phyloP scores from a whole-genome alignment of 257 asterid species.

The Fraxinus anomala region DNA sequence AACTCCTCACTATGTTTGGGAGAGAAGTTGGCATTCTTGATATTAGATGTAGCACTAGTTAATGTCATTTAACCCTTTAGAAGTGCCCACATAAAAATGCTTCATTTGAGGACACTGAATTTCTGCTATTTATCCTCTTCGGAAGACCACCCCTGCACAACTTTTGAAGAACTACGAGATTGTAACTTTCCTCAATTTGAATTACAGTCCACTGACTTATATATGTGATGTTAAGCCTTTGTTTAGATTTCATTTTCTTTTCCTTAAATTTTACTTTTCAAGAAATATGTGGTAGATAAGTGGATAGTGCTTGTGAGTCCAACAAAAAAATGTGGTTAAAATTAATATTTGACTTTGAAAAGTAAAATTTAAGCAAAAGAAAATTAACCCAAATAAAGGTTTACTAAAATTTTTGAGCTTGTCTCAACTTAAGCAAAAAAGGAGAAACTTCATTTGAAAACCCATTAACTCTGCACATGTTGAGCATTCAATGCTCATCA shows the following conservation, averaged over 20 bases:
- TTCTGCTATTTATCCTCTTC: slow-evolving; percentile 16
- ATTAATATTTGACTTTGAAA: too few species aligned
- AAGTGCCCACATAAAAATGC: slow-evolving; percentile 13
- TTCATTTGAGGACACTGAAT: slow-evolving; percentile 6
- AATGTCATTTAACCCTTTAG: background rate
- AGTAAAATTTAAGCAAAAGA: too few species aligned
- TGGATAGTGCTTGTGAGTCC: too few species aligned
- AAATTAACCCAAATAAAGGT: too few species aligned
- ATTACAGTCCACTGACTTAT: slow-evolving; percentile 12
- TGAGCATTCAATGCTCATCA: slow-evolving; percentile 6
- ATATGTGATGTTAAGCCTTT: background rate
- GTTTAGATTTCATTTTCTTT: too few species aligned
- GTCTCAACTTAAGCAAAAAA: background rate
- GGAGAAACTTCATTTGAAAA: background rate
- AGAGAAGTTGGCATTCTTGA: slow-evolving; percentile 18
- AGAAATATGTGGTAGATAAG: too few species aligned
- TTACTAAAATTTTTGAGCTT: slow-evolving; percentile 10
- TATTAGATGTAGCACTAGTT: slow-evolving; percentile 9
- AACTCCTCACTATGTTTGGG: slow-evolving; percentile 8
- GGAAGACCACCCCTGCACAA: slow-evolving; percentile 1
- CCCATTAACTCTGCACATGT: slow-evolving; percentile 9
- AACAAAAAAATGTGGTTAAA: too few species aligned
- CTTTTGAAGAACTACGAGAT: slow-evolving; percentile 13
- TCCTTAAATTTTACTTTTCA: too few species aligned
- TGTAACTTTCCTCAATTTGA: background rate